Evolutionary conservation across 2,329 filamentous ascomycete species (phyloP), one percentile per base, ranked within the genome.

Genomic region (Grosmannia penicillata): DNA sequence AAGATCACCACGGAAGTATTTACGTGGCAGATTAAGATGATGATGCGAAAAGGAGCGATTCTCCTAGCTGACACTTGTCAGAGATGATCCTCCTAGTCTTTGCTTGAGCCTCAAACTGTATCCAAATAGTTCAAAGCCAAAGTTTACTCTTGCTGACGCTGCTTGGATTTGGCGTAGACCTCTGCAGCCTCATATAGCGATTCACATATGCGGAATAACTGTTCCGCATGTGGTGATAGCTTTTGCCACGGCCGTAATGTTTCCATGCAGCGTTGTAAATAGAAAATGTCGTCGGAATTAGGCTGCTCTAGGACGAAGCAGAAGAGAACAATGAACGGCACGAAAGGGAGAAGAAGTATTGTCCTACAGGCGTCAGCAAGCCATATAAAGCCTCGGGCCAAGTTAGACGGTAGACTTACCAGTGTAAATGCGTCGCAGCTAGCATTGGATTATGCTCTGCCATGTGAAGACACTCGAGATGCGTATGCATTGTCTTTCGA

Each of bases 141-240:
- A 14, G 7, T 17, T 10, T 17, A 15, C 17, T 19, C 17, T n/a
- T 23, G 11, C 14, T 5, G 9, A 8, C 13, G 31, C 19, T 17
- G 31, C 13, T 23, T 14, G 19, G 10, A 22, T 21, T 78, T 68
- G 6, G 78, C 60, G 45, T 80, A 80, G 4, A 77, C 55, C 33
- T 61, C 61, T 6, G 75, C 73, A 6, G 80, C 71, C 38, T 70
- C 70, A 41, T 65, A 64, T 50, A 80, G 72, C 17, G 78, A 65
- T 28, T 68, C 63, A 47, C 71, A 78, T 23, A 81, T 62, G n/a
- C 65, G 68, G 48, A 74, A 68, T 7, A 81, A 59, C 48, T 74
- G 75, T 22, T 69, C 63, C 17, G 74, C 65, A 2, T 70, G 66
- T 48, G 76, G 68, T 1, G 73, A 78, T 2, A 68, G 57, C 5